Conservation (phyloP, 2,329 filamentous ascomycete species). For the Nemania bipapillata region DNA sequence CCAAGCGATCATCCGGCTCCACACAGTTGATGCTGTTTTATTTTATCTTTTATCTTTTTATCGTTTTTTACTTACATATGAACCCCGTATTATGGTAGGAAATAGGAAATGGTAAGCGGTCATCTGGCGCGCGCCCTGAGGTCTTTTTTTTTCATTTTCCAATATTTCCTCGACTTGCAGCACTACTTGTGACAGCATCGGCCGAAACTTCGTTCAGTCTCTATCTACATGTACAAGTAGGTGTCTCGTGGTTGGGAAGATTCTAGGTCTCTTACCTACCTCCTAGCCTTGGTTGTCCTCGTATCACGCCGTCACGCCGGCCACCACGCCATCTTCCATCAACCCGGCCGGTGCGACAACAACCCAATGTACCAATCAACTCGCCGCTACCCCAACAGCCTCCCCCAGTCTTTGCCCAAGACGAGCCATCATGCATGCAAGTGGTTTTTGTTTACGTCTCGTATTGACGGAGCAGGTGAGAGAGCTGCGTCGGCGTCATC, state of each 20-base stretch:
- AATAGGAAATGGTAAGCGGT: neutral
- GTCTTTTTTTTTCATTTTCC: neutral
- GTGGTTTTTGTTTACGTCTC: slow-evolving; percentile 15
- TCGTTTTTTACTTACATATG: neutral
- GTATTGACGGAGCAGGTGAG: neutral
- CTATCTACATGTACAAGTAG: no score
- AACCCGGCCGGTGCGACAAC: slow-evolving; percentile 20
- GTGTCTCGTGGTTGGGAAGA: slow-evolving; percentile 22
- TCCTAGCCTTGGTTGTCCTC: slow-evolving; percentile 15
- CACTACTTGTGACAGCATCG: neutral
- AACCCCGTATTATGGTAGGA: neutral
- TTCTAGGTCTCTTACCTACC: neutral
- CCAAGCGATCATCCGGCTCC: neutral
- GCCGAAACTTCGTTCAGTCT: slow-evolving; percentile 6
- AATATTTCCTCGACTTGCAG: slow-evolving; percentile 12
- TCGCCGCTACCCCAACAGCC: slow-evolving; percentile 5
- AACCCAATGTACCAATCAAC: slow-evolving; percentile 4
- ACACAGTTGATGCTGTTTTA: neutral
- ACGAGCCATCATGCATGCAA: slow-evolving; percentile 7
- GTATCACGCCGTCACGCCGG: slow-evolving; percentile 21
- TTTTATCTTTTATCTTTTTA: no score
- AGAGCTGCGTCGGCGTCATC: neutral
- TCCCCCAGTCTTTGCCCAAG: neutral
- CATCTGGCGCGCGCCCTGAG: neutral
- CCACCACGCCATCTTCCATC: slow-evolving; percentile 22